Evolutionary conservation across 129 eudicot genomes (phyloP), one percentile per base, ranked within the genome.

Genomic region (Apium graveolens): DNA sequence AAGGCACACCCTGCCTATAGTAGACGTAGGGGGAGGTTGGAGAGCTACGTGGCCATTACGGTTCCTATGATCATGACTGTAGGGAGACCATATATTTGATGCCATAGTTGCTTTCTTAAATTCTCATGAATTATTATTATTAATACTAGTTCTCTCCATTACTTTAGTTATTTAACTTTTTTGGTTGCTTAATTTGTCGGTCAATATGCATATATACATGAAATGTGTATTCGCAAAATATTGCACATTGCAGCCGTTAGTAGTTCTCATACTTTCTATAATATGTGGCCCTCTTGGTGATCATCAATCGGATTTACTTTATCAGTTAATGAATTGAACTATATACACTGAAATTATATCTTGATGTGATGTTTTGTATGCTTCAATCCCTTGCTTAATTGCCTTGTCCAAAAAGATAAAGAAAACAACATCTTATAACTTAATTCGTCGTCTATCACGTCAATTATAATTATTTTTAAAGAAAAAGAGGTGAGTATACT

Each of bases 111-210:
- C 79, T 80, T 84, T 12, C 14, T 81, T 43, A 60, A 60, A 12
- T 70, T 72, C 51, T 72, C 3, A 12, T 41, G 72, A 66, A 66
- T 31, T 66, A 31, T 26, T 2, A 62, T 26, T 62, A 17, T 26
- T 9, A 60, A 26, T 62, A 62, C 68, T 20, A 70, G 27, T 70
- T 71, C 26, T 17, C 12, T 14, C n/a, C 7, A 41, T 27, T 39
- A 41, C 65, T 83, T 51, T n/a, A 37, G 2, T 44, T 68, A 77
- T 74, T 81, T 81, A 68, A 65, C 82, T 80, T 86, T 86, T 35
- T 1, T 65, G 10, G 26, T 55, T 81, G 76, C 0, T 43, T 74
- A 6, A 27, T 72, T 39, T 51, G 77, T 83, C 74, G 69, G 83
- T 79, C 79, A 75, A 75, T 65, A 73, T 72, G 60, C 44, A 63